These are phyloP conservation scores for Xylaria sp. DNA, from an alignment of 2,329 filamentous ascomycete species.

Conservation along the genomic window DNA sequence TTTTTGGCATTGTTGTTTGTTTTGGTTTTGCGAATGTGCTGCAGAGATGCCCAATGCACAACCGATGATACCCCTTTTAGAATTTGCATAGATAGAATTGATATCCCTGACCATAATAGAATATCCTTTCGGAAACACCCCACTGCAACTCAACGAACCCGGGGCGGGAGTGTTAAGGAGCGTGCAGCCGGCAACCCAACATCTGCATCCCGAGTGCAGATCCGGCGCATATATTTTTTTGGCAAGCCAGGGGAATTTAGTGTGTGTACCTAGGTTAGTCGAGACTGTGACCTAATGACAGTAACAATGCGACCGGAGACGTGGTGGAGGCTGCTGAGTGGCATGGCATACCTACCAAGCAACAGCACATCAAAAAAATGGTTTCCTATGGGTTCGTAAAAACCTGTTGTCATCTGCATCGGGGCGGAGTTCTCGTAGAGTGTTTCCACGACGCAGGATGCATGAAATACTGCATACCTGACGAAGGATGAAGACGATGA, in stretches of 20 bases:
- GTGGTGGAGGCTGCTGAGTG: constrained; percentile 23
- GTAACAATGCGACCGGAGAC: neutral
- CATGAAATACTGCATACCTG: constrained; percentile 48
- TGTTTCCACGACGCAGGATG: constrained; percentile 39
- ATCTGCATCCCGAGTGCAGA: constrained; percentile 38
- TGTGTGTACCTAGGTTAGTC: constrained; percentile 1
- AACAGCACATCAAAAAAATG: constrained; percentile 2
- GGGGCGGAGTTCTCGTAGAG: constrained; percentile 42
- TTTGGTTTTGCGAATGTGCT: constrained; percentile 35
- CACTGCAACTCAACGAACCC: constrained; percentile 25
- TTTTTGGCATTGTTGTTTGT: constrained; percentile 29
- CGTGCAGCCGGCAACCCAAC: constrained; percentile 34
- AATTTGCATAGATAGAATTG: constrained; percentile 44
- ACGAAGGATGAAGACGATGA: constrained; percentile 14
- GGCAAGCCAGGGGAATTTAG: constrained; percentile 14
- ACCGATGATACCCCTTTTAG: constrained; percentile 50
- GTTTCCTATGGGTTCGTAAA: constrained; percentile 18
- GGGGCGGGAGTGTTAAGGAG: constrained; percentile 9
- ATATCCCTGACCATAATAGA: constrained; percentile 39
- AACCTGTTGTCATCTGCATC: constrained; percentile 38
- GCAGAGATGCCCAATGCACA: constrained; percentile 48
- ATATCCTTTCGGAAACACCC: constrained; percentile 15
- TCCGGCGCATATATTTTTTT: constrained; percentile 18
- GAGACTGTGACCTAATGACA: constrained; percentile 18
- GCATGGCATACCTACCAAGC: constrained; percentile 2